Evolutionary conservation across 768 basidiomycete genomes (phyloP), one percentile per base, ranked within the genome.

Genomic region (Psilocybe azurescens): DNA sequence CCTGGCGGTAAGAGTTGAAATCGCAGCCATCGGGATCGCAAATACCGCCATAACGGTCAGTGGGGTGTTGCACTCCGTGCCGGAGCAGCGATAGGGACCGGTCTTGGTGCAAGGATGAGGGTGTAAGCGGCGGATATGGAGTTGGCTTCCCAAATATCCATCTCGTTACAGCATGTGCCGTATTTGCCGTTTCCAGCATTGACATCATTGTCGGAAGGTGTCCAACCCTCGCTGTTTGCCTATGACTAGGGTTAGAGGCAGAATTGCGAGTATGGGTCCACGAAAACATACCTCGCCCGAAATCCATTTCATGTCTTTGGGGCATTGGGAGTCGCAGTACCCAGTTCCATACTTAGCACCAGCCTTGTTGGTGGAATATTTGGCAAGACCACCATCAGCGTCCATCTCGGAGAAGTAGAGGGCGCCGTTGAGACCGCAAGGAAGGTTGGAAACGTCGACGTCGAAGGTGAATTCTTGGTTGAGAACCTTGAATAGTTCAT

Each of bases 71-170:
- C 66, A 69, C n/a, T 61, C 55, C 14, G 50, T 59, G 20, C 67
- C 65, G 16, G 38, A 46, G 65, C 67, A 71, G 57, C 67, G 67
- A 28, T 61, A 57, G 36, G 63, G 63, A 28, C 63, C 61, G 18
- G 53, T 58, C 13, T 39, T 39, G 60, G 63, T 64, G 60, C 70
- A 69, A 29, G 70, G 70, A 53, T 71, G 66, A 33, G 70, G 41
- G 70, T 69, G 61, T 64, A 68, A 50, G 67, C 65, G 33, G 65
- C 57, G 44, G 69, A 55, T 16, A 65, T 61, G n/a, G 66, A 67
- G 58, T 71, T 71, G 51, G 66, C 69, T 57, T 69, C 68, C 68
- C 66, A 69, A 62, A 71, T 63, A 60, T 71, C 68, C 70, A 69
- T 70, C 63, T 70, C 67, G 38, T 64, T 63, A 51, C 67, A 70